Evolutionary conservation across 1,284 basidiomycete species (phyloP).

Genomic region (Cerioporus squamosus): DNA sequence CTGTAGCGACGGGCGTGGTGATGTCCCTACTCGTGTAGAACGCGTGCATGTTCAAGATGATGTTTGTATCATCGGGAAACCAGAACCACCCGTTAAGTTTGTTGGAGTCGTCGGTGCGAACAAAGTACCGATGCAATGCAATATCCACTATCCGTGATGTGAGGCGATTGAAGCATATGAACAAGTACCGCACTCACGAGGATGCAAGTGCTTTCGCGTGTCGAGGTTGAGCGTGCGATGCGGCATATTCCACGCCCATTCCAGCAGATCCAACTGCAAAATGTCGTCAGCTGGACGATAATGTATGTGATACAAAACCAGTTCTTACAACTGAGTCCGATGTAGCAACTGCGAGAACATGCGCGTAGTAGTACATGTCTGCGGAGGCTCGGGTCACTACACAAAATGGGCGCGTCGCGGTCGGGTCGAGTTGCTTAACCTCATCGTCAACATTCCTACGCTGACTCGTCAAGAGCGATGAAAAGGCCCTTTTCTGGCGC

Average conservation of each 20-base stretch:
- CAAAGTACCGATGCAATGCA: not conserved
- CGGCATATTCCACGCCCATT: not conserved
- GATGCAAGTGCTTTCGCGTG: not conserved
- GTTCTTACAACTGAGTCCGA: not conserved
- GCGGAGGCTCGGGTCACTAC: not conserved
- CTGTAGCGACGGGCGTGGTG: too few species aligned
- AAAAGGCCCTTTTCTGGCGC: too few species aligned
- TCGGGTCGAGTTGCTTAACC: not conserved
- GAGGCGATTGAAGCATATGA: not conserved
- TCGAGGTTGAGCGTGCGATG: not conserved
- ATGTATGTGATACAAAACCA: not conserved
- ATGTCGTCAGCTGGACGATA: not conserved
- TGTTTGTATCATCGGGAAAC: not conserved
- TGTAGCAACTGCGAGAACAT: not conserved
- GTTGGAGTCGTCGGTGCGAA: not conserved
- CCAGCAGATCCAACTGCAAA: not conserved
- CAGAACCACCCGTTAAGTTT: slow-evolving; percentile 1
- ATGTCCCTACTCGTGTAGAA: not conserved
- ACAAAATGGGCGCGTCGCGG: not conserved
- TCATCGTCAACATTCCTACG: not conserved
- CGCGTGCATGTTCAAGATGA: not conserved
- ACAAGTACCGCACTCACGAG: not conserved
- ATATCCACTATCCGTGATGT: not conserved
- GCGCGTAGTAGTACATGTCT: not conserved
- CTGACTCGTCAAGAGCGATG: too few species aligned